Percentiles rank a stretch among this genome's conserved stretches.
Evolutionary conservation across 192 early-diverging fungal genomes (phyloP).

Genomic region (Backusella psychrophila): DNA sequence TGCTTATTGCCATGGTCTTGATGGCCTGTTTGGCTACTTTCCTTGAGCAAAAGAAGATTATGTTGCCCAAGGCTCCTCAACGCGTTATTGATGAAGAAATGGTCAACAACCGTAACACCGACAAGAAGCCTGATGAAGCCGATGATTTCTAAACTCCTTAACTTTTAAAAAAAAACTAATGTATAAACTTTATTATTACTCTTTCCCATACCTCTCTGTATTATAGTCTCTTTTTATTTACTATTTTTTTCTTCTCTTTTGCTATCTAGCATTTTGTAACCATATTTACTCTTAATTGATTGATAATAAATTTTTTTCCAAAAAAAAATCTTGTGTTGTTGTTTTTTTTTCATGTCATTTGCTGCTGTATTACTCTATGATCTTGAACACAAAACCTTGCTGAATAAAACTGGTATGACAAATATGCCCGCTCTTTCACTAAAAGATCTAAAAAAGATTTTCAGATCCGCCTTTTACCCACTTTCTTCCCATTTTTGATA

Average conservation of each 20-base stretch:
- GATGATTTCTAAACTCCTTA: not conserved
- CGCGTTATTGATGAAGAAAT: slow-evolving; percentile 3
- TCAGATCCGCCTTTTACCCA: not conserved
- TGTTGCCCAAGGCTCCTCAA: slow-evolving; percentile 1
- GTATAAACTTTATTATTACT: not conserved
- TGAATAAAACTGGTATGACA: not conserved
- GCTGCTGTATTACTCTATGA: not conserved
- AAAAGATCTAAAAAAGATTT: not conserved
- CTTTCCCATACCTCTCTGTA: not conserved
- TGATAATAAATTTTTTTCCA: not conserved
- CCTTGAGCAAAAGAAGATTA: slow-evolving; percentile 1
- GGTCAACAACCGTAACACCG: not conserved
- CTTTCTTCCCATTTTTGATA: not conserved
- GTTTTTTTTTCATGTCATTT: not conserved
- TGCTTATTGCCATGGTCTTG: slow-evolving; percentile 4
- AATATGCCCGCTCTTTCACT: not conserved
- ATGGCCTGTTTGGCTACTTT: not conserved
- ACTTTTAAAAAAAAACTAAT: not conserved
- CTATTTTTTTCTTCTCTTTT: not conserved
- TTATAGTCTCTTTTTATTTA: not conserved
- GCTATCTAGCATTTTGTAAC: not conserved
- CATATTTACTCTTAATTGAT: not conserved
- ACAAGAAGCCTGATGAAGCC: not conserved
- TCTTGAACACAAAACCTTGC: not conserved
- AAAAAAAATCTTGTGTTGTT: not conserved